Conservation (phyloP, 2,329 filamentous ascomycete species). For the Botryotinia narcissicola region DNA sequence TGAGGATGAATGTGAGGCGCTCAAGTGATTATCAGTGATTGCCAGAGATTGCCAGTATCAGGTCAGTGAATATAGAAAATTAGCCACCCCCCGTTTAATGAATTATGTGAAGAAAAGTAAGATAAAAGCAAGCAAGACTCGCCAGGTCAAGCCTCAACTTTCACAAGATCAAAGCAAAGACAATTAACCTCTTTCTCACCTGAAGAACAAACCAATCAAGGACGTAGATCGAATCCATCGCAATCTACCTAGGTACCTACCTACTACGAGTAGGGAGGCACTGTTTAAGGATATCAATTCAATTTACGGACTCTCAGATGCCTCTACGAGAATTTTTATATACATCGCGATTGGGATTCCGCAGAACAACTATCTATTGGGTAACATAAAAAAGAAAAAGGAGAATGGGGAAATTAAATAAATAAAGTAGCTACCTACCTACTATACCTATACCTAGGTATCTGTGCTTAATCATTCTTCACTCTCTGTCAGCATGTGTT, state of each 20-base stretch:
- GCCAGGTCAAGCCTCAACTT: neutral
- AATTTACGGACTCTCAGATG: neutral
- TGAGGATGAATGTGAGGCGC: neutral
- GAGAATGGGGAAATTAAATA: neutral
- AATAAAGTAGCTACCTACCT: neutral
- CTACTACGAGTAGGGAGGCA: neutral
- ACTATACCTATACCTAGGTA: too few species aligned
- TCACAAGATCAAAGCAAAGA: neutral
- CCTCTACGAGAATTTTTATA: neutral
- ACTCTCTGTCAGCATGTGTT: neutral
- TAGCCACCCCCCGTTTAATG: neutral
- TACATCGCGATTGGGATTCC: neutral
- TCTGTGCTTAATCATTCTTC: too few species aligned
- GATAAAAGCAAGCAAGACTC: neutral
- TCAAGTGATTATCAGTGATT: neutral
- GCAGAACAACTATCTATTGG: neutral
- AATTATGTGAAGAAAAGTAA: neutral
- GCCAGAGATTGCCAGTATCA: neutral
- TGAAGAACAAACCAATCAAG: neutral
- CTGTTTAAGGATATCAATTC: neutral
- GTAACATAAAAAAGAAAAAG: neutral
- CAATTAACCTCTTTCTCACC: neutral
- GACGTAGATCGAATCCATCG: neutral
- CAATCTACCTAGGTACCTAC: neutral
- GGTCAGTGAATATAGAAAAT: neutral